A percentile compares a stretch with the other conserved stretches of the same genome.
These are phyloP conservation scores for Pseudoperonospora humuli DNA, from an alignment of 352 stramenopile species.

Conservation along the genomic window DNA sequence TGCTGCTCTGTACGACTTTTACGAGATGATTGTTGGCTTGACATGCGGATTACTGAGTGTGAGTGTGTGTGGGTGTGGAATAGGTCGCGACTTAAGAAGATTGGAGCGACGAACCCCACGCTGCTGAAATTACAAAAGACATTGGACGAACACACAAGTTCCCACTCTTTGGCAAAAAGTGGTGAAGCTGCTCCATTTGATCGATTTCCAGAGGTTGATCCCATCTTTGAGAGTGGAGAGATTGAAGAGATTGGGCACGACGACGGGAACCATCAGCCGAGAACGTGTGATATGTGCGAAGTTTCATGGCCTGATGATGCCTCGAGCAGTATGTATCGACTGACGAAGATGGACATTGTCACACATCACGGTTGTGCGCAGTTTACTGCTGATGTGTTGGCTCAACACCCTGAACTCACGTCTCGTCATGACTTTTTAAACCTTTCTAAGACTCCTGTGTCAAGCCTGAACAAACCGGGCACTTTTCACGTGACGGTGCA, in stretches of 20 bases:
- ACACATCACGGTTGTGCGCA: conserved; percentile 68
- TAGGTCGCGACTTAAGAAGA: conserved; percentile 63
- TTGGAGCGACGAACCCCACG: conserved; percentile 52
- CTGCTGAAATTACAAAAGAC: conserved; percentile 69
- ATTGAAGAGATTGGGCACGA: conserved; percentile 38
- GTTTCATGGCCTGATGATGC: conserved; percentile 75
- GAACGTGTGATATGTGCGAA: conserved; percentile 72
- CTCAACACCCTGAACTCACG: conserved; percentile 44
- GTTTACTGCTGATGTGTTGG: conserved; percentile 66
- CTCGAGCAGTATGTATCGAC: conserved; percentile 42
- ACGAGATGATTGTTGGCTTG: background rate
- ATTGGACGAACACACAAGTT: conserved; percentile 49
- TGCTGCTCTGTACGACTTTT: conserved; percentile 35
- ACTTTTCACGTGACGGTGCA: conserved; percentile 73
- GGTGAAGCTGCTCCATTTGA: conserved; percentile 44
- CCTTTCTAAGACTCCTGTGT: conserved; percentile 34
- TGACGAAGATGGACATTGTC: conserved; percentile 43
- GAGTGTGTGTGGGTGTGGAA: background rate
- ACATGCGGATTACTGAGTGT: background rate
- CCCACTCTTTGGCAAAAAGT: conserved; percentile 12
- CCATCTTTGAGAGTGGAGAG: conserved; percentile 60
- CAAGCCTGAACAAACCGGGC: conserved; percentile 53
- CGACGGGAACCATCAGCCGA: conserved; percentile 5
- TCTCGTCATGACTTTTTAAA: conserved; percentile 43
- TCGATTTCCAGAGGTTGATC: conserved; percentile 54